A percentile compares a stretch with the other conserved stretches of the same genome.
Conservation (phyloP, 2,329 filamentous ascomycete species). For the Fusarium poae region DNA sequence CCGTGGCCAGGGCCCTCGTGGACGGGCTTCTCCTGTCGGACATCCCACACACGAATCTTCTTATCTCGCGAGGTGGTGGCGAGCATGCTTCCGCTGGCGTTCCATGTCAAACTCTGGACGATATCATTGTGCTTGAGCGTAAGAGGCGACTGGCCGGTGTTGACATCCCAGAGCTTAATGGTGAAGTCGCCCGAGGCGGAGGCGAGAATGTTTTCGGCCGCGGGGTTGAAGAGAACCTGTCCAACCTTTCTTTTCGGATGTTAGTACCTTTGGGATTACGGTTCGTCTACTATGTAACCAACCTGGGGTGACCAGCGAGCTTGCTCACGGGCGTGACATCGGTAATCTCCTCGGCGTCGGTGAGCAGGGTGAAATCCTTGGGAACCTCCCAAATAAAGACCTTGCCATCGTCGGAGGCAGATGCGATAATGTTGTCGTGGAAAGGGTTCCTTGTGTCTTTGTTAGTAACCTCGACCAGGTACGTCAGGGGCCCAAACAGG, state of each 20-base stretch:
- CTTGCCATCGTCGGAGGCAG: conserved; percentile 96
- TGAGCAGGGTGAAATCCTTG: conserved; percentile 84
- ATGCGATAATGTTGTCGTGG: conserved; percentile 92
- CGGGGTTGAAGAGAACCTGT: conserved; percentile 97
- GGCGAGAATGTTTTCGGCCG: conserved; percentile 94
- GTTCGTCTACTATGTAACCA: conserved; percentile 46
- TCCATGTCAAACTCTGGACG: conserved; percentile 96
- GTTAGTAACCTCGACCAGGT: conserved; percentile 27
- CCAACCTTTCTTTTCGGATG: conserved; percentile 83
- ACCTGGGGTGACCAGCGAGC: conserved; percentile 89
- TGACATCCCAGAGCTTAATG: conserved; percentile 95
- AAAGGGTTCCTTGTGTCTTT: conserved; percentile 82
- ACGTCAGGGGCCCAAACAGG: conserved; percentile 22
- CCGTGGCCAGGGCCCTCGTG: conserved; percentile 88
- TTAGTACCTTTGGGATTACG: conserved; percentile 32
- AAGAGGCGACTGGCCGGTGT: conserved; percentile 79
- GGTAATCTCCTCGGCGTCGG: conserved; percentile 84
- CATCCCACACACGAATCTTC: conserved; percentile 98
- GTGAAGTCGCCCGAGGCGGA: conserved; percentile 95
- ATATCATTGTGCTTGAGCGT: conserved; percentile 90
- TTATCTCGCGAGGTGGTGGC: conserved; percentile 97
- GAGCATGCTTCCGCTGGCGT: conserved; percentile 85
- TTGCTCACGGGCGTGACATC: conserved; percentile 86
- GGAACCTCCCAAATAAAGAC: conserved; percentile 97
- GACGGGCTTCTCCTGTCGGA: conserved; percentile 88